These are phyloP conservation scores for Aureobasidium mangrovei DNA, from an alignment of 2,329 filamentous ascomycete genomes.

Conservation along the genomic window DNA sequence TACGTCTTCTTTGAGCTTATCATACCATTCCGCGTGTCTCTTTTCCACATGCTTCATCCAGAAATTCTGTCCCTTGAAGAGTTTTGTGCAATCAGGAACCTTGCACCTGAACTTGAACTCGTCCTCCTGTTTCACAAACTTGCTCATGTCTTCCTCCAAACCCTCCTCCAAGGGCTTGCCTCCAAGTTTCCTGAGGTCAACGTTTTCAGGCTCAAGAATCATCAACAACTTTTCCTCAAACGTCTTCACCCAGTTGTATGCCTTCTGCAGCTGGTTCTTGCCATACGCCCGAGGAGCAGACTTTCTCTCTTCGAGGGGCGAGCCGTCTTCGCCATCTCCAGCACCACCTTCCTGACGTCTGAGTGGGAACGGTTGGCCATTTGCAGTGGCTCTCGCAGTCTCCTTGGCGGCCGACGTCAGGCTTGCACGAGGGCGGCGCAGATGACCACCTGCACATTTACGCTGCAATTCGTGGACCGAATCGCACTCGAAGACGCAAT, in stretches of 20 bases:
- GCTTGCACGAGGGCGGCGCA: conserved; percentile 80
- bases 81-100: conserved; percentile 87
- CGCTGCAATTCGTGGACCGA: conserved; percentile 91
- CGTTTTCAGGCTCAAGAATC: conserved; percentile 80
- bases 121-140: conserved; percentile 93
- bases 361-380: conserved; percentile 72
- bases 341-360: conserved; percentile 42
- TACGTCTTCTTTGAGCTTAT: conserved; percentile 74
- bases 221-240: conserved; percentile 96
- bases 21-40: conserved; percentile 80
- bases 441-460: conserved; percentile 95
- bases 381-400: conserved; percentile 75
- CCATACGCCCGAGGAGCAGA: conserved; percentile 43
- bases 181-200: conserved; percentile 82
- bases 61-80: conserved; percentile 95
- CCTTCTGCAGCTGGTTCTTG: conserved; percentile 75
- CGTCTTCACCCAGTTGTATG: conserved; percentile 98
- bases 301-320: conserved; percentile 64
- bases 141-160: conserved; percentile 72
- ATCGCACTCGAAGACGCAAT: conserved; percentile 97
- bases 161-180: conserved; percentile 81
- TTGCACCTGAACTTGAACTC: conserved; percentile 96
- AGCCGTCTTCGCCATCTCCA: conserved; percentile 47
- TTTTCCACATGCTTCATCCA: conserved; percentile 99
- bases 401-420: conserved; percentile 74